Base-by-base conservation (phyloP, 2,329 filamentous ascomycete genomes). In the Penicillium concentricum region DNA sequence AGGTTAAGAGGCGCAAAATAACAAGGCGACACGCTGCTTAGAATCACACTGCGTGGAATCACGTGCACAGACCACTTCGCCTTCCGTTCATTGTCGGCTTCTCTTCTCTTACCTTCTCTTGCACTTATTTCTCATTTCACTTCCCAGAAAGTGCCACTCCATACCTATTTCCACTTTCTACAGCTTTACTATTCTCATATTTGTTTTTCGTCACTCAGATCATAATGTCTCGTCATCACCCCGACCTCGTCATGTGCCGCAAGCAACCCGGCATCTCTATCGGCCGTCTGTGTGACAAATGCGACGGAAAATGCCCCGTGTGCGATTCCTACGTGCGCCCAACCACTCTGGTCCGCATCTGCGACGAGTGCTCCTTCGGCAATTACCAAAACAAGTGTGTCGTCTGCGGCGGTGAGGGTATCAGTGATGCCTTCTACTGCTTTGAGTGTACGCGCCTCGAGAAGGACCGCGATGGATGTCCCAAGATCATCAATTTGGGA, bases 381-480 rank as follows among this genome's bases (percentile, higher is more conserved):
- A 99, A 99, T 83, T 99, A 97, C 82, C 94, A 97, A 80, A 99
- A 99, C 82, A 99, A 99, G 78, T 99, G 94, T 75, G 92, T 99
- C 66, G 94, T 99, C 42, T 99, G 94, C 78, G 94, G 94, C 74
- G 94, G 94, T 68, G 94, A 97, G 79, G 94, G 94, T 30, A 99
- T 99, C 74, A 94, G 90, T 34, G 94, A 99, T 75, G 94, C 94
- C 48, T 97, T 97, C 77, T 99, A 99, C 81, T 99, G 94, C 82
- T 97, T 97, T 73, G 94, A 99, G 78, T 99, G 94, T 75, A 99
- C 94, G 57, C 85, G 94, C 8, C 80, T 99, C 16, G 94, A 99
- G 75, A 99, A 97, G 78, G 94, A 99, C 74, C 83, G 94, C 59
- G 94, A 99, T 73, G 94, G 94, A 2, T 99, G 94, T 76, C 94